phyloP scores from a whole-genome alignment of 2,329 filamentous ascomycete species.

The Periconia macrospinosa region DNA sequence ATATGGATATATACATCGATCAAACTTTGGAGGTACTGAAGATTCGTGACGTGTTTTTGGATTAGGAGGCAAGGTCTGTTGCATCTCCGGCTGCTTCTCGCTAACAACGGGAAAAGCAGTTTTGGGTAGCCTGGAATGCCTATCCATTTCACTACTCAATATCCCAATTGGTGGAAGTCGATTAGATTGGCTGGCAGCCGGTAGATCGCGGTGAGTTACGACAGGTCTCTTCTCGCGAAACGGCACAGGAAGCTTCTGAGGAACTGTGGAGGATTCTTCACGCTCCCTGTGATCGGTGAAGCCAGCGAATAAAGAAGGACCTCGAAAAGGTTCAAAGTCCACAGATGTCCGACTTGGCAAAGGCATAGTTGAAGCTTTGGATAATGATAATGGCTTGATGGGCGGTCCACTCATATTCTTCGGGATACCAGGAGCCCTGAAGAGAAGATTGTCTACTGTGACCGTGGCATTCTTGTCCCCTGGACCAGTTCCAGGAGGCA shows the following conservation, averaged over 20 bases:
- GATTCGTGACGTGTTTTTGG: no score
- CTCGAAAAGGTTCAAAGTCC: slow-evolving; percentile 21
- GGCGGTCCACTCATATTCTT: slow-evolving; percentile 11
- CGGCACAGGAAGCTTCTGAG: slow-evolving; percentile 1
- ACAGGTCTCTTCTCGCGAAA: slow-evolving; percentile 20
- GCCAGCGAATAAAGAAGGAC: slow-evolving; percentile 22
- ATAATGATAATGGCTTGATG: slow-evolving; percentile 15
- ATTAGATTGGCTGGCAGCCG: slow-evolving; percentile 6
- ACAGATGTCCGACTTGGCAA: slow-evolving; percentile 5
- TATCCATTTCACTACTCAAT: no score
- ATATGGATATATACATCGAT: no score
- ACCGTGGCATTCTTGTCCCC: background rate
- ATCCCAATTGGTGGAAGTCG: background rate
- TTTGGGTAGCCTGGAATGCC: no score
- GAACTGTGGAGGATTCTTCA: slow-evolving; percentile 9
- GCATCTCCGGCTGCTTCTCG: no score
- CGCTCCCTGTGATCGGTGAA: slow-evolving; percentile 30
- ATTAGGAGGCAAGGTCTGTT: no score
- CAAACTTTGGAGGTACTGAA: no score
- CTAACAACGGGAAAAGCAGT: no score
- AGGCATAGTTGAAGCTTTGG: slow-evolving; percentile 27
- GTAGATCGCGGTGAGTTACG: slow-evolving; percentile 18
- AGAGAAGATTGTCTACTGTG: slow-evolving; percentile 10
- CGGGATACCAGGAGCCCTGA: slow-evolving; percentile 31
- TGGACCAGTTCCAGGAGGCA: background rate